These are phyloP conservation scores for Leccinellum albellum DNA, from an alignment of 768 basidiomycete genomes.

Conservation along the genomic window DNA sequence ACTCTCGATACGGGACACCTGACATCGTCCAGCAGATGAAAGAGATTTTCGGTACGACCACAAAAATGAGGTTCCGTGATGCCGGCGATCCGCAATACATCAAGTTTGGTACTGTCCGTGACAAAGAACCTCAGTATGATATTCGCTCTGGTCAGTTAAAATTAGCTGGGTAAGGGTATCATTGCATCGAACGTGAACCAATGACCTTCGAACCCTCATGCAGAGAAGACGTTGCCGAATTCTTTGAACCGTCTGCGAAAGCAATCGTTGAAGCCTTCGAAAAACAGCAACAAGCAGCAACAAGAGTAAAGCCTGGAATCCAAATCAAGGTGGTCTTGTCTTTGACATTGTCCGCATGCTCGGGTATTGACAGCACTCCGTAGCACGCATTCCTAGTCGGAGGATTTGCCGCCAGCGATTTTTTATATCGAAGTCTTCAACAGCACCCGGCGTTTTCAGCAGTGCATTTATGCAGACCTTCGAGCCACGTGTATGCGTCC, in stretches of 20 bases:
- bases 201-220: background rate
- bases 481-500: background rate
- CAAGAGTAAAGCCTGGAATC: conserved; percentile 16
- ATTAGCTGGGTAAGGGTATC: conserved; percentile 37
- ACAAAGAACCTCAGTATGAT: conserved; percentile 31
- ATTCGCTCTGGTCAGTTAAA: conserved; percentile 37
- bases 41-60: conserved; percentile 32
- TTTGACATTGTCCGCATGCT: background rate
- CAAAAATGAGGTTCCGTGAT: conserved; percentile 39
- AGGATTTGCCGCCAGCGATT: background rate
- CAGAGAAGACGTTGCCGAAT: conserved; percentile 35
- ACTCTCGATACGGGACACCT: conserved; percentile 25
- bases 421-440: background rate
- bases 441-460: background rate
- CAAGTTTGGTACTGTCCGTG: conserved; percentile 35
- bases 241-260: conserved; percentile 43
- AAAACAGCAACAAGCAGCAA: conserved; percentile 22
- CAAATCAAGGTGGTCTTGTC: conserved; percentile 18
- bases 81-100: conserved; percentile 33
- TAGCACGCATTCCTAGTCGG: conserved; percentile 24
- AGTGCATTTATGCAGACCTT: background rate
- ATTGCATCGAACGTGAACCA: background rate
- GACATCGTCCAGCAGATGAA: conserved; percentile 33
- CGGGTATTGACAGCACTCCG: background rate
- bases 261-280: conserved; percentile 34